phyloP scores from a whole-genome alignment of 2,329 filamentous ascomycete genomes.

The Fusarium nisikadoi region DNA sequence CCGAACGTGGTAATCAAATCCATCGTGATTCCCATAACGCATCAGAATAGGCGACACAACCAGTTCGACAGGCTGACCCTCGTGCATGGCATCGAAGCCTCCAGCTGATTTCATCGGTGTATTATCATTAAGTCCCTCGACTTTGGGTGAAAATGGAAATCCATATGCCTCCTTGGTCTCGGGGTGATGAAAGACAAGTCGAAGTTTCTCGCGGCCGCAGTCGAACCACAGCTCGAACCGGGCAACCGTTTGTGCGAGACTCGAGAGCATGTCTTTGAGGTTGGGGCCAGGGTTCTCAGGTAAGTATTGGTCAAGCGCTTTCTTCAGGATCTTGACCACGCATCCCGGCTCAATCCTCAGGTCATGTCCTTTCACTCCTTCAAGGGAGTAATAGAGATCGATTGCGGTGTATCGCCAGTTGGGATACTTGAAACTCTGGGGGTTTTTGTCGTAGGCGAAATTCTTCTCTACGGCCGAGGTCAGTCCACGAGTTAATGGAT shows the following conservation, averaged over 20 bases:
- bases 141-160: not conserved
- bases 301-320: not conserved
- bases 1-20: not conserved
- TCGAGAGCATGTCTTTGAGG: not conserved
- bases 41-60: not conserved
- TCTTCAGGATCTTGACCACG: not conserved
- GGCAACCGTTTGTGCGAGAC: not conserved
- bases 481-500: not conserved
- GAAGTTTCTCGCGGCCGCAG: accelerated
- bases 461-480: not conserved
- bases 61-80: not conserved
- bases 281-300: not conserved
- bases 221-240: accelerated
- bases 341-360: not conserved
- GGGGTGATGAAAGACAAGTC: not conserved
- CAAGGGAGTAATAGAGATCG: not conserved
- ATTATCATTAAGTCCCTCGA: too few species aligned
- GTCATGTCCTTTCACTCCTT: accelerated
- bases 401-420: not conserved
- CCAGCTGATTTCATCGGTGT: not conserved
- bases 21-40: accelerated
- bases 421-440: not conserved
- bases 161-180: accelerated
- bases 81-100: too few species aligned
- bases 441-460: accelerated